Evolutionary conservation across 352 stramenopile genomes (phyloP).

Genomic region (Thalassiosira oceanica): DNA sequence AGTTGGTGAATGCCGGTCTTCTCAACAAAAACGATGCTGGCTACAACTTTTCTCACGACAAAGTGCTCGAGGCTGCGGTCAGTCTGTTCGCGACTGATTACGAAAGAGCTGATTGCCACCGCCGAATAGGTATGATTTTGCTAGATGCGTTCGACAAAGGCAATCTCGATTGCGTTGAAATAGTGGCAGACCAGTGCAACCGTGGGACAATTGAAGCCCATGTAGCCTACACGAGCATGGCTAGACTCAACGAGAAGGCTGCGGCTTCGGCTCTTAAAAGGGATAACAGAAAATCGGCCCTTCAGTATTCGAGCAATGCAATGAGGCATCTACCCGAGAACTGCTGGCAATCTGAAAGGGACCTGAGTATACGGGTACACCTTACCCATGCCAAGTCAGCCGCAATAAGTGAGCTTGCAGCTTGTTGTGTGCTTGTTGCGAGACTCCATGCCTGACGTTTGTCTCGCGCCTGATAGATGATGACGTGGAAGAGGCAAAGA

Average conservation of each 20-base stretch:
- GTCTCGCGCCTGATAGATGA: too few relatives aligned
- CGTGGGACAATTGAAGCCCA: background rate
- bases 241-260: slow-evolving; percentile 8
- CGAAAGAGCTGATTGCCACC: background rate
- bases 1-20: background rate
- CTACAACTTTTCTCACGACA: slow-evolving; percentile 47
- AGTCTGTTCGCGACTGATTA: slow-evolving; percentile 35
- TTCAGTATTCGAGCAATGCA: slow-evolving; percentile 1
- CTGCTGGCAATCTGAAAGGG: slow-evolving; percentile 6
- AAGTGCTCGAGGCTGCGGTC: slow-evolving; percentile 46
- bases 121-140: background rate
- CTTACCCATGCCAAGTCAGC: too few relatives aligned
- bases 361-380: too few relatives aligned
- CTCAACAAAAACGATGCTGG: background rate
- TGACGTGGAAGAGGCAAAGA: too few relatives aligned
- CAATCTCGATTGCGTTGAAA: slow-evolving; percentile 28
- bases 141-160: background rate
- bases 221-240: background rate
- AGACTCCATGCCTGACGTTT: too few relatives aligned
- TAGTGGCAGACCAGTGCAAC: slow-evolving; percentile 9
- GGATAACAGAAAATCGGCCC: background rate
- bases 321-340: background rate
- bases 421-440: too few relatives aligned
- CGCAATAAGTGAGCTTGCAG: too few relatives aligned
- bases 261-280: background rate